Base-by-base conservation (phyloP, 495 filamentous ascomycete genomes). In the Xylaria longipes region DNA sequence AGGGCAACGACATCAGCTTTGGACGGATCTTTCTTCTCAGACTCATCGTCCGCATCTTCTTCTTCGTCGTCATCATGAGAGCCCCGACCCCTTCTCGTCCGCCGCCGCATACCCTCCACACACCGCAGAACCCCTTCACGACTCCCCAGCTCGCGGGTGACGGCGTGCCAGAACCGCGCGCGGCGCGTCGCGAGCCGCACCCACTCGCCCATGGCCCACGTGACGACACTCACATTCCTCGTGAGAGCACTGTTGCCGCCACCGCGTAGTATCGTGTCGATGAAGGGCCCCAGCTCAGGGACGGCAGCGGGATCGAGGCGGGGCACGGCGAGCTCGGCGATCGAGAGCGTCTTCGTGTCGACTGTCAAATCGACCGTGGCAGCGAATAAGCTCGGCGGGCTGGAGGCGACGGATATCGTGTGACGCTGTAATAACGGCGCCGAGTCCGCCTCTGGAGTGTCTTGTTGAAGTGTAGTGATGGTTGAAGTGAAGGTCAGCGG, bases 131-230 rank as follows among this genome's bases (percentile, higher is more conserved):
- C 14, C 46, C 56, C 68, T 25, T 76, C 76, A 37, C 74, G 73
- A 17, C 70, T 81, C 0, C 74, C 74, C 9, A 87, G 72, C 54
- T 88, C 83, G 1, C 68, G 62, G 35, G 85, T 81, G 29, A 87
- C 64, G 1, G 79, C 75, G 46, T 76, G 74, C 87, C 86, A 89
- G 17, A 86, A 82, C 15, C 75, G 75, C 0, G 86, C 87, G 41
- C 87, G 67, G 57, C 78, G 76, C 33, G 77, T 76, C 25, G 85
- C 83, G 0, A 84, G 76, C 9, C 85, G 82, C 52, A 82, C 60
- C 87, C 87, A 89, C 71, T 87, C 82, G 33, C 80, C 80, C 87
- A 88, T 87, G 1, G 82, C 86, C 84, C 85, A 87, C 20, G 75
- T 75, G 25, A 87, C 70, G 31, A 85, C 79, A 35, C 77, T 76